Evolutionary conservation across 495 filamentous ascomycete species (phyloP).

Genomic region (Evansstolkia leycettana): DNA sequence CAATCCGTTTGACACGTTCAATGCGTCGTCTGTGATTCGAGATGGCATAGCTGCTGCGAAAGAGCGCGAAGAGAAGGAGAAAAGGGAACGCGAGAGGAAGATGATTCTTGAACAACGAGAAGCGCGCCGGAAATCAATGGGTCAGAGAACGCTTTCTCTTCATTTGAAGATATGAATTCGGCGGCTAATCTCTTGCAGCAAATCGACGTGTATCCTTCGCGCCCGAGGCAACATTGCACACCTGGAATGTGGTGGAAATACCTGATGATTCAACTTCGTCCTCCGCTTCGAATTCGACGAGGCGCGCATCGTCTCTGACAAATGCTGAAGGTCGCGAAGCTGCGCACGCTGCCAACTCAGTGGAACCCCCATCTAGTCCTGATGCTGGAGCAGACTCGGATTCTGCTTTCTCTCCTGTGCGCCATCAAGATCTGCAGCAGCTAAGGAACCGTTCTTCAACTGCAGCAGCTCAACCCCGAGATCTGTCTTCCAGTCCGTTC

Average conservation of each 20-base stretch:
- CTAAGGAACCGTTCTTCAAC: conserved; percentile 13
- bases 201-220: conserved; percentile 95
- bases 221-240: conserved; percentile 93
- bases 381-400: conserved; percentile 47
- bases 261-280: conserved; percentile 79
- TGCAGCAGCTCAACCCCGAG: conserved; percentile 22
- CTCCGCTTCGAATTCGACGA: conserved; percentile 58
- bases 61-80: conserved; percentile 62
- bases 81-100: conserved; percentile 48
- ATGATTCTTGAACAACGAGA: conserved; percentile 64
- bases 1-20: conserved; percentile 48
- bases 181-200: conserved; percentile 29
- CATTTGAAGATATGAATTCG: background rate
- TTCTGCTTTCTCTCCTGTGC: conserved; percentile 52
- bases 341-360: conserved; percentile 25
- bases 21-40: conserved; percentile 30
- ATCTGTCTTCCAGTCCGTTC: conserved; percentile 68
- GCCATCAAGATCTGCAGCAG: conserved; percentile 56
- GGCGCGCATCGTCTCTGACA: conserved; percentile 53
- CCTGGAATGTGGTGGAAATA: conserved; percentile 91
- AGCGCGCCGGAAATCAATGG: conserved; percentile 78
- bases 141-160: conserved; percentile 15
- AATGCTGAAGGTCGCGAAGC: conserved; percentile 30
- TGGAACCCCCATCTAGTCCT: conserved; percentile 53
- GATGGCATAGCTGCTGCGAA: conserved; percentile 66